Base-by-base conservation (phyloP, 2,329 filamentous ascomycete genomes). In the Sporothrix inflata region DNA sequence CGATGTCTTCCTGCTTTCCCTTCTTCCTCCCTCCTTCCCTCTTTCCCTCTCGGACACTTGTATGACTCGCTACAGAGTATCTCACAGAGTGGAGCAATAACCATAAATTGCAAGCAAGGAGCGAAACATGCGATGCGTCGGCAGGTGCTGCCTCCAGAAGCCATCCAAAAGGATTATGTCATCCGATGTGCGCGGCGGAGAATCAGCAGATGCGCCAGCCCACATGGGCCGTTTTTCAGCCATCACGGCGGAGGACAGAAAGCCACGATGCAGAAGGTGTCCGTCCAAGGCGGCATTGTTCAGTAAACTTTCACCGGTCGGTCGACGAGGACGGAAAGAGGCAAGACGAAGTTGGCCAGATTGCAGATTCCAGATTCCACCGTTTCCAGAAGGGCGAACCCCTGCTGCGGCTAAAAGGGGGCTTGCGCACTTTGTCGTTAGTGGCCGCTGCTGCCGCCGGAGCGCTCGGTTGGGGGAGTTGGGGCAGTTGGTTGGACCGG, bases 381-480 rank as follows among this genome's bases (percentile, higher is more conserved):
- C n/a, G 30, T 3, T 71, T 71, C 55, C 42, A 71, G 57, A 61
- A 61, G 55, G 27, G 5, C 42, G 3, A n/a, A 49, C 51, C 67
- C 67, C 51, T 47, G 49, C 9, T 14, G 51, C 51, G 51, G 67
- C 67, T 69, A 69, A 69, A 27, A 21, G 30, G 47, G 34, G 38
- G 51, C 66, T 55, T 55, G 66, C 66, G 30, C 66, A 24, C 53
- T 60, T 70, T 42, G 30, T 21, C 16, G 42, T 40, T 63, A 24
- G 53, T 70, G 69, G 53, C 67, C 51, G 67, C 67, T 42, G 30
- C 67, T 60, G 19, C 51, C 40, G 42, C 40, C 68, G 68, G 68
- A 70, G 68, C 40, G 51, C 53, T 70, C 68, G 68, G 68, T 40
- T 55, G 47, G 65, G 61, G 42, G n/a, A n/a, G n/a, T n/a, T n/a